Conservation (phyloP, 495 filamentous ascomycete genomes). For the Penicillium coprophilum region DNA sequence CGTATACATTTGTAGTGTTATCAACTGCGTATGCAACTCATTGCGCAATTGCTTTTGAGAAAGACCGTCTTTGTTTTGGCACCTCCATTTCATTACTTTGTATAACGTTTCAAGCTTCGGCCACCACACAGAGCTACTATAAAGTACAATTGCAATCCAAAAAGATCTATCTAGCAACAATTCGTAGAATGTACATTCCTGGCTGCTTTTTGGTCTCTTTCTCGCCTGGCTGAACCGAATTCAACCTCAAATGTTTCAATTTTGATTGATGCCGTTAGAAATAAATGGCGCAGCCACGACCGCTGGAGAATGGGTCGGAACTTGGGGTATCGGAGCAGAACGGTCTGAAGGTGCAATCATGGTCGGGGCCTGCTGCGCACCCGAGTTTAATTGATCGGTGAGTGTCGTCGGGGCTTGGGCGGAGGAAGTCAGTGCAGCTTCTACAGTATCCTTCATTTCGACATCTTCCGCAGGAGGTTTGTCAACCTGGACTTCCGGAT, state of each 20-base stretch:
- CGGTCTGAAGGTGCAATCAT: conserved; percentile 5
- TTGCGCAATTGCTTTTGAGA: neutral
- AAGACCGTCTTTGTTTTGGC: neutral
- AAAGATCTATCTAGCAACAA: neutral
- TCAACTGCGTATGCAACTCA: neutral
- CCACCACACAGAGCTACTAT: too few relatives aligned
- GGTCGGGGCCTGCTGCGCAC: conserved; percentile 1
- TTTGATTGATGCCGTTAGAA: conserved; percentile 15
- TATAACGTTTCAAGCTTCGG: neutral
- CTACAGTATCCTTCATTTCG: conserved; percentile 14
- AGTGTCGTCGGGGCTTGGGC: conserved; percentile 4
- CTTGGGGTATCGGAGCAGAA: neutral
- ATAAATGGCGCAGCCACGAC: neutral
- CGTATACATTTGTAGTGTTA: neutral
- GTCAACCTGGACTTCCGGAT: conserved; percentile 19
- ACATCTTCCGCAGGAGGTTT: conserved; percentile 22
- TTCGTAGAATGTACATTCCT: conserved; percentile 1
- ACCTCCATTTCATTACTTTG: neutral
- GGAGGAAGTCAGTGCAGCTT: conserved; percentile 2
- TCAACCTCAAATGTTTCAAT: conserved; percentile 7
- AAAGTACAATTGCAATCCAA: neutral
- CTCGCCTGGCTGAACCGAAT: neutral
- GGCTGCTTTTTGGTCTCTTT: neutral
- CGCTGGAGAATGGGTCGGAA: neutral
- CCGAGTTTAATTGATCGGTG: neutral